A percentile compares a stretch with the other conserved stretches of the same genome.
These are phyloP conservation scores for Fraxinus sp. DNA, from an alignment of 305 asterid genomes.

Conservation along the genomic window DNA sequence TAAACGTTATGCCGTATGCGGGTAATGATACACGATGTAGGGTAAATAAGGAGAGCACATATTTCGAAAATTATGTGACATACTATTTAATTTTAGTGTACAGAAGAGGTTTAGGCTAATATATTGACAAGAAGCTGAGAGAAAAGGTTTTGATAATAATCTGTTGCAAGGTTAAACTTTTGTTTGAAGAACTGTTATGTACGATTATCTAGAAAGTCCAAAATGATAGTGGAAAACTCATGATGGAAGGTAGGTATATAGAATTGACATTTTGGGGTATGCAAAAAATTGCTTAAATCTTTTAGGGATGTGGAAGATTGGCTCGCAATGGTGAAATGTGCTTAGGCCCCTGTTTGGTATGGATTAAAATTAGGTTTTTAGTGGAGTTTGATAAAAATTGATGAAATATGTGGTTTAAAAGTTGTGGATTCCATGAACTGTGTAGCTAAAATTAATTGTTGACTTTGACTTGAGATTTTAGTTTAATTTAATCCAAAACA, in stretches of 20 bases:
- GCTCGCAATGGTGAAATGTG: neutral
- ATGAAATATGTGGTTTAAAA: neutral
- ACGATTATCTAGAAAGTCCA: neutral
- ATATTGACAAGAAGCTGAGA: neutral
- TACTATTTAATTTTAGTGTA: neutral
- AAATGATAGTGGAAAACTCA: neutral
- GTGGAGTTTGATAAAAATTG: neutral
- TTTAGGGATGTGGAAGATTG: neutral
- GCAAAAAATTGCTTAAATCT: neutral
- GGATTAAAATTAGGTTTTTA: neutral
- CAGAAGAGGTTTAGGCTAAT: neutral
- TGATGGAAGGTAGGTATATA: neutral
- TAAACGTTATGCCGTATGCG: neutral
- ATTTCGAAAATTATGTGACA: neutral
- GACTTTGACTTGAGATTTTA: neutral
- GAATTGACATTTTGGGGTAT: neutral
- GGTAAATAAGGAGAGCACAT: neutral
- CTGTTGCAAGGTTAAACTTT: neutral
- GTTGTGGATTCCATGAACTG: neutral
- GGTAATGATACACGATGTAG: neutral
- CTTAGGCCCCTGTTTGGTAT: neutral
- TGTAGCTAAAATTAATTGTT: neutral
- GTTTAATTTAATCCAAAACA: neutral
- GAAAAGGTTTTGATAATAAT: slow-evolving; percentile 7
- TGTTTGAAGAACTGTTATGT: slow-evolving; percentile 9